Evolutionary conservation across 305 asterid genomes (phyloP), one percentile per base, ranked within the genome.

Genomic region (Plantago lanceolata): DNA sequence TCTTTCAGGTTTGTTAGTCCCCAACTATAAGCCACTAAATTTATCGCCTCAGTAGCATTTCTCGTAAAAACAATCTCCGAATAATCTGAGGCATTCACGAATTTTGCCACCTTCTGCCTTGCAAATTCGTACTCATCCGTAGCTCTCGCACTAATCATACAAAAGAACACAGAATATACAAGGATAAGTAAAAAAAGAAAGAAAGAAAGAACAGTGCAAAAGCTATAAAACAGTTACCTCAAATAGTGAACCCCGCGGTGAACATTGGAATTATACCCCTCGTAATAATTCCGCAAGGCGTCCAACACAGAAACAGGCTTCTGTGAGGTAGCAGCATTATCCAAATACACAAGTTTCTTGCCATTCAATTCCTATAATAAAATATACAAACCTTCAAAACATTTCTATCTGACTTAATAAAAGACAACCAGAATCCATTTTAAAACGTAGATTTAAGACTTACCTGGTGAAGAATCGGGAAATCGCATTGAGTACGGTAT

Each of bases 291-390:
- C 83, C 67, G 79, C 68, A 90, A 71, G 18, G 95, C 90, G 31
- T 82, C 76, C 66, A 93, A 19, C 57, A 93, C 97, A 47, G 75
- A 84, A 55, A 61, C 66, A 48, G 97, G 99, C 94, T 94, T 94
- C 86, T 94, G 99, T 37, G 99, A 94, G 21, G 97, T 94, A 53
- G 99, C 97, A 48, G 96, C 99, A 74, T 90, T 94, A 61, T 94
- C 99, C 87, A 94, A 80, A 81, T 94, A 94, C 73, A 94, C 99
- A 44, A 94, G 86, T 75, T 66, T 86, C 70, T 78, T 83, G 55
- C 96, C 96, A 71, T 93, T 82, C 74, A 90, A 79, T 81, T 84
- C 94, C 99, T 93, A 86, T 71, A 70, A 71, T 19, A 64, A 31
- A 51, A 48, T 4, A 37, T 21, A 58, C 35, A 13, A 15, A 19